A percentile compares a stretch with the other conserved stretches of the same genome.
These are phyloP conservation scores for Naganishia onofrii DNA, from an alignment of 768 basidiomycete genomes.

Conservation along the genomic window DNA sequence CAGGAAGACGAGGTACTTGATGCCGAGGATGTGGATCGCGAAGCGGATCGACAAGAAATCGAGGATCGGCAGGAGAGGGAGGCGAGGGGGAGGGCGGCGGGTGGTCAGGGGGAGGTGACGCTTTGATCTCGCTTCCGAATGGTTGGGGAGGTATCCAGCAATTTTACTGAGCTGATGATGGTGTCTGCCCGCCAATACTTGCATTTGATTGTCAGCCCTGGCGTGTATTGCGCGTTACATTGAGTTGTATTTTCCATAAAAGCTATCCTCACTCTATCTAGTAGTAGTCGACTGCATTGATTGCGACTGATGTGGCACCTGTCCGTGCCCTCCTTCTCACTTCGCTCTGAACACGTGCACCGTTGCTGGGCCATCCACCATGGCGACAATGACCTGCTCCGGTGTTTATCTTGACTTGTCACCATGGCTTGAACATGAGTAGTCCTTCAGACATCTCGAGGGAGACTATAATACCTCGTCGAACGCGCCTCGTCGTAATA, in stretches of 20 bases:
- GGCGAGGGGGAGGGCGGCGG: slow-evolving; percentile 1
- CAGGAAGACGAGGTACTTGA: slow-evolving; percentile 73
- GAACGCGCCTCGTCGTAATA: too few species aligned
- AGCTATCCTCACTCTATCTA: neutral
- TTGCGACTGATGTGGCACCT: too few species aligned
- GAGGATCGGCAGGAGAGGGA: slow-evolving; percentile 26
- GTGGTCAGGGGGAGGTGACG: slow-evolving; percentile 15
- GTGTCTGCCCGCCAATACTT: too few species aligned
- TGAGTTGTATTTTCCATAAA: neutral
- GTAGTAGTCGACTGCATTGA: neutral
- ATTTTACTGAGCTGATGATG: neutral
- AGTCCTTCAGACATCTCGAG: too few species aligned
- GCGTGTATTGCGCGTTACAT: neutral
- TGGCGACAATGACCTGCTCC: too few species aligned
- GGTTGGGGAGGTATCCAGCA: neutral
- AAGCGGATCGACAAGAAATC: slow-evolving; percentile 31
- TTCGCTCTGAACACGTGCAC: too few species aligned
- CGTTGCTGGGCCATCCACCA: too few species aligned
- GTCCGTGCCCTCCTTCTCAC: too few species aligned
- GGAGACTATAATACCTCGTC: too few species aligned
- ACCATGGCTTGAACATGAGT: too few species aligned
- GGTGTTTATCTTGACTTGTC: too few species aligned
- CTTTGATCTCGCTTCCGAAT: neutral
- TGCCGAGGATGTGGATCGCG: slow-evolving; percentile 57
- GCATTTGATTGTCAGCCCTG: too few species aligned